These are phyloP conservation scores for Biscutella auriculata DNA, from an alignment of 441 rosid species.

Conservation along the genomic window DNA sequence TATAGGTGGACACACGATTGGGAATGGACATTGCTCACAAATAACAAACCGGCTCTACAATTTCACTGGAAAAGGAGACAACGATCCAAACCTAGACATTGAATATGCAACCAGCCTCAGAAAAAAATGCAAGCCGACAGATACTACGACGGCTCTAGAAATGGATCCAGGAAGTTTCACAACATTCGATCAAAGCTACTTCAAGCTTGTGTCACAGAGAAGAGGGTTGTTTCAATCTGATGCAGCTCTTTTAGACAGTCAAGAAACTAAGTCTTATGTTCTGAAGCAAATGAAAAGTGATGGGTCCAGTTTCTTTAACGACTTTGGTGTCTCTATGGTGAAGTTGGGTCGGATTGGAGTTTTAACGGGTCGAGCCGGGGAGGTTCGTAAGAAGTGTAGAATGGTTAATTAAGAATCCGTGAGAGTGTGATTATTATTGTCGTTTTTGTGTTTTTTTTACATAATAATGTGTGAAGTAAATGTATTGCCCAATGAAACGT, in stretches of 20 bases:
- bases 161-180: slow-evolving; percentile 43
- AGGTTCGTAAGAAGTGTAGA: slow-evolving; percentile 34
- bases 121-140: slow-evolving; percentile 32
- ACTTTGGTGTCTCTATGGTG: slow-evolving; percentile 43
- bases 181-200: slow-evolving; percentile 38
- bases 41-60: slow-evolving; percentile 47
- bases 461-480: not conserved
- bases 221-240: slow-evolving; percentile 58
- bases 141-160: slow-evolving; percentile 23
- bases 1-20: slow-evolving; percentile 63
- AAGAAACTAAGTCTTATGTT: slow-evolving; percentile 17
- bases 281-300: slow-evolving; percentile 6
- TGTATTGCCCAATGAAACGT: not conserved
- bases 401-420: slow-evolving; percentile 19
- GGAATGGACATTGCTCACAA: slow-evolving; percentile 33
- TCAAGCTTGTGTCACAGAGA: slow-evolving; percentile 20
- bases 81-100: slow-evolving; percentile 37
- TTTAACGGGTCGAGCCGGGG: slow-evolving; percentile 31
- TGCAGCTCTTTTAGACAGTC: slow-evolving; percentile 37
- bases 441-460: not conserved
- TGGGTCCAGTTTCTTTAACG: slow-evolving; percentile 28
- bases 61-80: slow-evolving; percentile 48
- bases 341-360: slow-evolving; percentile 36
- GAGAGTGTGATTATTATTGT: slow-evolving; percentile 4
- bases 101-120: slow-evolving; percentile 29